phyloP scores from a whole-genome alignment of 2,329 filamentous ascomycete genomes.

The Diaporthe sp. region DNA sequence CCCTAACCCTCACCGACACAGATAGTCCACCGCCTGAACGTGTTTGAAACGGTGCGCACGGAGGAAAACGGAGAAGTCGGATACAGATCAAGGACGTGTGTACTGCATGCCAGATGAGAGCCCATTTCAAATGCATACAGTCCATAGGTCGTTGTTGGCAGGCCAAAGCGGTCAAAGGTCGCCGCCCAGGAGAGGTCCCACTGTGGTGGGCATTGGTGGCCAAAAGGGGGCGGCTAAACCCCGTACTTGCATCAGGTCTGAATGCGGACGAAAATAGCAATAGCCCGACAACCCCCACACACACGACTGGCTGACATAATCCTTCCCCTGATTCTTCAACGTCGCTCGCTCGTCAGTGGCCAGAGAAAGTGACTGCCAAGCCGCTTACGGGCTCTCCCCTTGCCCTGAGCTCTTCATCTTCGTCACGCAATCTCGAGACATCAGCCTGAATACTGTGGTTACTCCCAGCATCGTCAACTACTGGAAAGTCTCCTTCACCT shows the following conservation, averaged over 20 bases:
- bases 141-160: neutral
- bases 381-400: too few relatives aligned
- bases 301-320: neutral
- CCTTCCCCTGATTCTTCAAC: neutral
- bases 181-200: neutral
- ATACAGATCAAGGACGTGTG: neutral
- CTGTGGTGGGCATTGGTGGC: too few relatives aligned
- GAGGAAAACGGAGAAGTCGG: neutral
- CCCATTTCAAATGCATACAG: neutral
- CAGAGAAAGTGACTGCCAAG: neutral
- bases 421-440: too few relatives aligned
- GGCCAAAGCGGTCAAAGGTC: conserved; percentile 12
- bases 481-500: too few relatives aligned
- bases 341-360: neutral
- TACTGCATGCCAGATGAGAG: neutral
- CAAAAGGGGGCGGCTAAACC: neutral
- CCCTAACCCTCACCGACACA: neutral
- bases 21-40: neutral
- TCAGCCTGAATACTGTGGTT: too few relatives aligned
- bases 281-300: neutral
- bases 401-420: too few relatives aligned
- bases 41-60: neutral
- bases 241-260: neutral
- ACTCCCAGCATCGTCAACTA: too few relatives aligned
- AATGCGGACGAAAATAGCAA: neutral